Base-by-base conservation (phyloP, 139 green algal genomes). In the Micromonas commoda region DNA sequence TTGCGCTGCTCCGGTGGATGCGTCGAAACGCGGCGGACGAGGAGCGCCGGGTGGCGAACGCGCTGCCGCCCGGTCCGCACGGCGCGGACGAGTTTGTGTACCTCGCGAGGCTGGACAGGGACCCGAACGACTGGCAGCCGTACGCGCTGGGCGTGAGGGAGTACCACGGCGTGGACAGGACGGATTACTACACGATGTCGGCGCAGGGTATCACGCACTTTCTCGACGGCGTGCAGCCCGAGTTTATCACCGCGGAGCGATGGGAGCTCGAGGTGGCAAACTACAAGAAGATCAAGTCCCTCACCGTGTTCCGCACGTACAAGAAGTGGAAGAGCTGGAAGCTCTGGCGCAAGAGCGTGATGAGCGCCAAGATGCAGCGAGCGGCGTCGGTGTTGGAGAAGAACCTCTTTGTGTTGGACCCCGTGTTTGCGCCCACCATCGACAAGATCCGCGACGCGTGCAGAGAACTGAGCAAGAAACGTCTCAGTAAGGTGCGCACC, bases 251-350 rank as follows among this genome's bases (percentile, higher is more conserved):
- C 0, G 81, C 93, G 39, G 86, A 89, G n/a, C 84, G 89, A 31
- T 95, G 89, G 88, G 86, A 92, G 83, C 83, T 85, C 23, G 88
- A 95, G 80, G n/a, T n/a, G n/a, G n/a, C n/a, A n/a, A n/a, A n/a
- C n/a, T 81, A 91, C 76, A 76, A 86, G 70, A 80, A 91, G 28
- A 93, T 88, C 76, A 80, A 81, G 1, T 63, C 74, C 32, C 82
- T 93, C n/a, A 67, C 32, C 21, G 65, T 89, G 16, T 93, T 93
- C 82, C 54, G 77, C 21, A 45, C 23, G 34, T 74, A 37, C 63
- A 16, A 63, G 6, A 64, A 19, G 78, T 80, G 65, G 76, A 81
- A 81, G 19, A 23, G 64, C 3, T 76, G 76, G 63, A 80, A 31
- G 60, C 60, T 78, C 39, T 92, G 89, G 88, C 84, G 82, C 57